Base-by-base conservation (phyloP, 1,284 basidiomycete genomes). In the Sparassis latifolia region DNA sequence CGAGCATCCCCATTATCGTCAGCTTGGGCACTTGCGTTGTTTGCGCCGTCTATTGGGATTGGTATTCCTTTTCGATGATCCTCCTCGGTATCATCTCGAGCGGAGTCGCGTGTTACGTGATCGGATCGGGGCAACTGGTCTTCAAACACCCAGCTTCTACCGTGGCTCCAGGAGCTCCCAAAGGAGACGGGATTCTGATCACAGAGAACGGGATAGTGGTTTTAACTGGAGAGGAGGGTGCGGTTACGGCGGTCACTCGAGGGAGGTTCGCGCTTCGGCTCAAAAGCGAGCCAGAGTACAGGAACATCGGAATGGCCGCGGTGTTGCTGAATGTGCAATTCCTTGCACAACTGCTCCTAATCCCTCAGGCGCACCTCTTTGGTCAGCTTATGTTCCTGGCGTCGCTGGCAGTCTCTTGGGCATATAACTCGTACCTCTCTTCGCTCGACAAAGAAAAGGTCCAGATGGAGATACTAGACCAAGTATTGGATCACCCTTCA, bases 321-420 rank as follows among this genome's bases (percentile, higher is more conserved):
- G 48, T 58, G 10, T 47, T 54, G 9, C 53, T 58, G 38, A 58
- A 54, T 3, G 28, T 49, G 27, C 56, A 58, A 45, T 58, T 58
- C 52, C 54, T 58, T 33, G 49, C 47, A 2, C 56, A 55, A 33
- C 51, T 58, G 4, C 51, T 58, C 6, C 47, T 58, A 40, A 56
- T 58, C 32, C 56, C 54, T 12, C 54, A 55, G 38, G 54, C 54
- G 28, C 45, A 47, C 42, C 54, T 58, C 39, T 54, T 55, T 38
- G 54, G 54, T 3, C 54, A 56, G 51, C 29, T 58, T 43, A 51
- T 58, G 52, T 56, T 58, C 52, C 49, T 58, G 42, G 48, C 44
- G 35, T 53, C 52, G 29, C 54, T 58, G 43, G 54, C 37, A 1
- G 32, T 51, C 5, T 58, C 56, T 32, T 58, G 56, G 56, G 28